These are phyloP conservation scores for Striga asiatica DNA, from an alignment of 257 asterid species.

Conservation along the genomic window DNA sequence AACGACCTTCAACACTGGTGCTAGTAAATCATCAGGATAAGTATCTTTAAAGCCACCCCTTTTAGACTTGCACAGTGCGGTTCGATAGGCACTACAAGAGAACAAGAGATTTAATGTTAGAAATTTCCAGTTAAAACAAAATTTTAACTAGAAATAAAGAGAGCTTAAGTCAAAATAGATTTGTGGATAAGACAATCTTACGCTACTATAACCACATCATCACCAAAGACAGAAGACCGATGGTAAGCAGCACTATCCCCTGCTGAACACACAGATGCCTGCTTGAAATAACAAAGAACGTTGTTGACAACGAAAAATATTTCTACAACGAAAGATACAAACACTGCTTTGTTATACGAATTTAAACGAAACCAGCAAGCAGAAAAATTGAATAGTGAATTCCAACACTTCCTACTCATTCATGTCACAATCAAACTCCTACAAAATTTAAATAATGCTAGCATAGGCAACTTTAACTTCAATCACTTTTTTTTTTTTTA, in stretches of 20 bases:
- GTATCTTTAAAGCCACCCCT: conserved; percentile 98
- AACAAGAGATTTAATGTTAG: conserved; percentile 8
- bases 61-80: conserved; percentile 89
- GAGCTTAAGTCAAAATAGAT: conserved; percentile 7
- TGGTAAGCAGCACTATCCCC: conserved; percentile 97
- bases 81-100: conserved; percentile 71
- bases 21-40: conserved; percentile 86
- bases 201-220: conserved; percentile 97
- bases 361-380: neutral
- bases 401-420: neutral
- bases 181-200: conserved; percentile 31
- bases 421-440: neutral
- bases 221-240: conserved; percentile 76
- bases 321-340: neutral
- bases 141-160: neutral
- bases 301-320: neutral
- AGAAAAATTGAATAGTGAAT: neutral
- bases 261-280: conserved; percentile 82
- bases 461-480: neutral
- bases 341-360: neutral
- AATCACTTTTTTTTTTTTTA: too few species aligned
- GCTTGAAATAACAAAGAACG: conserved; percentile 18
- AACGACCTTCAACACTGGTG: conserved; percentile 80
- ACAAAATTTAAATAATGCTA: neutral
- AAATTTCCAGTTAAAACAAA: neutral